Percentiles rank a stretch among this genome's conserved stretches.
Evolutionary conservation across 2,329 filamentous ascomycete genomes (phyloP).

Genomic region (Penicillium freii): DNA sequence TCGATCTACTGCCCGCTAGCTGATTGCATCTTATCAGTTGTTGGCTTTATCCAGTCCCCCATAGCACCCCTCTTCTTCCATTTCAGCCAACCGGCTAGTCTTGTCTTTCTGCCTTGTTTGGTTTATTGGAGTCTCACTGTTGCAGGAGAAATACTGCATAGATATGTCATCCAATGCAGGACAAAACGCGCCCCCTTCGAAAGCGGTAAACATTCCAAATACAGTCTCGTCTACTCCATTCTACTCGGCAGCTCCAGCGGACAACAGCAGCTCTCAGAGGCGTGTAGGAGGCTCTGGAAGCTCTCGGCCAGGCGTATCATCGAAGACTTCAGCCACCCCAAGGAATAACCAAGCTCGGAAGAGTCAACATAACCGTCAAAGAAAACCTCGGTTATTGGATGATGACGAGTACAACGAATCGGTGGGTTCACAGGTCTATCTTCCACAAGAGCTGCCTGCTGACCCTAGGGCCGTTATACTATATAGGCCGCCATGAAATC

Average conservation of each 20-base stretch:
- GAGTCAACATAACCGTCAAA: slow-evolving; percentile 81
- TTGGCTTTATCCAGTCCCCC: slow-evolving; percentile 3
- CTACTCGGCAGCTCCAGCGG: slow-evolving; percentile 32
- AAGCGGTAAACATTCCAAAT: slow-evolving; percentile 39
- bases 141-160: not conserved
- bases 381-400: slow-evolving; percentile 69
- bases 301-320: slow-evolving; percentile 40
- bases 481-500: slow-evolving; percentile 61
- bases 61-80: slow-evolving; percentile 1
- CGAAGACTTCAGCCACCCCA: slow-evolving; percentile 38
- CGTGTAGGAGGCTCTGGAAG: slow-evolving; percentile 43
- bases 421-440: slow-evolving; percentile 48
- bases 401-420: slow-evolving; percentile 86
- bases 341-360: slow-evolving; percentile 74
- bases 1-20: not conserved
- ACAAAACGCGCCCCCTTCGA: slow-evolving; percentile 37
- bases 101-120: not conserved
- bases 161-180: slow-evolving; percentile 44
- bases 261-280: slow-evolving; percentile 40
- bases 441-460: slow-evolving; percentile 13
- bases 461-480: slow-evolving; percentile 13
- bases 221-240: slow-evolving; percentile 34
- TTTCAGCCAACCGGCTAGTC: not conserved
- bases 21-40: slow-evolving; percentile 18
- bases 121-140: not conserved